A percentile compares a stretch with the other conserved stretches of the same genome.
These are phyloP conservation scores for Lipomyces japonicus DNA, from an alignment of 805 yeast genomes.

Conservation along the genomic window DNA sequence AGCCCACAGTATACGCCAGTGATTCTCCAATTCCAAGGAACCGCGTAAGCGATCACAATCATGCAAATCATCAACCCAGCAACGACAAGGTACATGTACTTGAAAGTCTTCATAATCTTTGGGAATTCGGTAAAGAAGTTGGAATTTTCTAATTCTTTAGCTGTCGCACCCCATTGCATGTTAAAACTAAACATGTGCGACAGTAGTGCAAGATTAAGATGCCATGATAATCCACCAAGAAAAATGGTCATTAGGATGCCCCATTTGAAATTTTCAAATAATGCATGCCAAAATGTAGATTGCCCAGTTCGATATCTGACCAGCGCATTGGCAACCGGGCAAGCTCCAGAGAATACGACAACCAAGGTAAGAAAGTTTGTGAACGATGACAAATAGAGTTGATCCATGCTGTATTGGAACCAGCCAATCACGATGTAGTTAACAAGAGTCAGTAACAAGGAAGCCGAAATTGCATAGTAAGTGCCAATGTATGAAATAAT, in stretches of 20 bases:
- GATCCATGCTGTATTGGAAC: conserved; percentile 12
- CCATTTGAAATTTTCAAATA: conserved; percentile 8
- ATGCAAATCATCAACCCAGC: not conserved
- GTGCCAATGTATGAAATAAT: conserved; percentile 23
- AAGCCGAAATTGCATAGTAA: conserved; percentile 20
- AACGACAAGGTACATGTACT: conserved; percentile 13
- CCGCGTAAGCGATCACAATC: conserved; percentile 17
- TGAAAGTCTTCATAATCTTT: conserved; percentile 16
- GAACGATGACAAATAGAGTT: conserved; percentile 17
- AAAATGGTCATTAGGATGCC: conserved; percentile 14
- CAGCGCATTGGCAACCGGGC: conserved; percentile 15
- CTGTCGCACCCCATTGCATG: conserved; percentile 27
- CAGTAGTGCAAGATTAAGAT: conserved; percentile 14
- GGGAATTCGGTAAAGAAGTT: conserved; percentile 23
- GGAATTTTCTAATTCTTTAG: conserved; percentile 20
- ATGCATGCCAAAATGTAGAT: conserved; percentile 9
- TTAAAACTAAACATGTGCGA: conserved; percentile 21
- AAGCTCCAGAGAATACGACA: conserved; percentile 18
- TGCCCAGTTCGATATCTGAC: conserved; percentile 8
- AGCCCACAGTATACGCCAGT: conserved; percentile 9
- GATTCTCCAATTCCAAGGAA: conserved; percentile 22
- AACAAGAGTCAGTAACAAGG: conserved; percentile 13
- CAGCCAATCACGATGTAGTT: conserved; percentile 22
- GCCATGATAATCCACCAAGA: conserved; percentile 23
- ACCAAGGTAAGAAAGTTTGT: conserved; percentile 9